Conservation (phyloP, 1,284 basidiomycete genomes). For the Ustilago esculenta region DNA sequence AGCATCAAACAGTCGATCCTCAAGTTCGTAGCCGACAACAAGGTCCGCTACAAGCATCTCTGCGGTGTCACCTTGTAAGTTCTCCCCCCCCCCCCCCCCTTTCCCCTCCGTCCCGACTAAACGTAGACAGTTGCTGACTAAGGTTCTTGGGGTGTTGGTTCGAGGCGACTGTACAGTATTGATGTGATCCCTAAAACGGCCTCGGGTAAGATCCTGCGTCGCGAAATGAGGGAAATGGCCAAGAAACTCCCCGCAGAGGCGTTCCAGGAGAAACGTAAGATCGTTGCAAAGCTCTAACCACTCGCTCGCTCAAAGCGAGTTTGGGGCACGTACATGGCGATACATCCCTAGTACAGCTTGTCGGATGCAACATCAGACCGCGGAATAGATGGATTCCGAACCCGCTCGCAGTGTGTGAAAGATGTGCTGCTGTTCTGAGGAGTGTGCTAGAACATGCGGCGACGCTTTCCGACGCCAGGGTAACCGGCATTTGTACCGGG, state of each 20-base stretch:
- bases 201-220: constrained; percentile 56
- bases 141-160: too few species aligned
- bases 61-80: constrained; percentile 70
- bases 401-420: too few species aligned
- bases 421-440: neutral
- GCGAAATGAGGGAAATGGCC: constrained; percentile 49
- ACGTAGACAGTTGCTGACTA: too few species aligned
- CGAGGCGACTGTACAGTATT: constrained; percentile 20
- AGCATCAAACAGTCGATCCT: constrained; percentile 39
- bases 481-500: constrained; percentile 51
- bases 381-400: too few species aligned
- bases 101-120: neutral
- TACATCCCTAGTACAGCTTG: constrained; percentile 3
- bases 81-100: too few species aligned
- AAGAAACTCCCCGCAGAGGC: constrained; percentile 40
- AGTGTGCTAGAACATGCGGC: constrained; percentile 55
- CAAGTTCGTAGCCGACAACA: constrained; percentile 77
- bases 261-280: constrained; percentile 27
- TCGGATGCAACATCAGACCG: too few species aligned
- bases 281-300: constrained; percentile 28
- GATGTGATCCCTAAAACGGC: constrained; percentile 55
- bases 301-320: neutral
- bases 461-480: constrained; percentile 54
- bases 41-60: constrained; percentile 77
- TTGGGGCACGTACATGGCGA: neutral